Conservation (phyloP, 441 rosid species). For the Pelargonium fulgidum region DNA sequence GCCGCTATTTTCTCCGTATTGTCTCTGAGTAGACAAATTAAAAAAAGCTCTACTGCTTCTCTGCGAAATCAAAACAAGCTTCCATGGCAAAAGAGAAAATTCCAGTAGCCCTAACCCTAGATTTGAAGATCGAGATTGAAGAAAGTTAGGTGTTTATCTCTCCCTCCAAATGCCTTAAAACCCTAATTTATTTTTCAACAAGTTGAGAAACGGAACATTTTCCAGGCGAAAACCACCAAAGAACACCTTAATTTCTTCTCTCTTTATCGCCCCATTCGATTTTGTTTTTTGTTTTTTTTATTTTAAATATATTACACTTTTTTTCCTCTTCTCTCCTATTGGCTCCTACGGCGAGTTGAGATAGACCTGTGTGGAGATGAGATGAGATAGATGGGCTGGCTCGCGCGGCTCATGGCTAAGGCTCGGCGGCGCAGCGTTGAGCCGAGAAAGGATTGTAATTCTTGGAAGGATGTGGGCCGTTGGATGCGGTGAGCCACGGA, state of each 20-base stretch:
- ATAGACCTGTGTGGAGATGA: conserved; percentile 17
- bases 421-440: conserved; percentile 13
- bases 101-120: conserved; percentile 13
- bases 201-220: conserved; percentile 8
- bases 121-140: neutral
- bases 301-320: too few relatives aligned
- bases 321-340: conserved; percentile 15
- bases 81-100: neutral
- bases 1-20: neutral
- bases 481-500: conserved; percentile 27
- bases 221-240: neutral
- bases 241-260: conserved; percentile 8
- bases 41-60: neutral
- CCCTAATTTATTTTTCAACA: conserved; percentile 4
- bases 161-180: conserved; percentile 11
- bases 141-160: neutral
- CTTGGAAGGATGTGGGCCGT: conserved; percentile 25
- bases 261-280: neutral
- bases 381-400: neutral
- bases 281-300: neutral
- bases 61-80: neutral
- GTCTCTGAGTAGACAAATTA: neutral
- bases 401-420: conserved; percentile 21
- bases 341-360: conserved; percentile 18
- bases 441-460: conserved; percentile 11